phyloP scores from a whole-genome alignment of 179 eudicot genomes.

The Drosera spatulata region DNA sequence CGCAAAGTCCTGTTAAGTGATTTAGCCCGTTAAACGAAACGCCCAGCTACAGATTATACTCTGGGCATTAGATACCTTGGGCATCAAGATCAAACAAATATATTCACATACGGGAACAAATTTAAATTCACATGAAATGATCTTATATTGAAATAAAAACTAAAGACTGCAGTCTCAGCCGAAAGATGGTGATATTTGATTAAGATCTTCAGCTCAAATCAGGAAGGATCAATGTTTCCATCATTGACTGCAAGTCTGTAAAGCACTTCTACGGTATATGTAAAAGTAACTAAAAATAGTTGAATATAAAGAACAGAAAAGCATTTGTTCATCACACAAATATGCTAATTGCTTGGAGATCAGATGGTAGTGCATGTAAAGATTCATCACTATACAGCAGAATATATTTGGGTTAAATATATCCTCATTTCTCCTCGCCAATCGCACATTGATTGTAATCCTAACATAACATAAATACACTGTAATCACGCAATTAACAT shows the following conservation, averaged over 20 bases:
- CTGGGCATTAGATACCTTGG: slow-evolving; percentile 46
- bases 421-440: slow-evolving; percentile 21
- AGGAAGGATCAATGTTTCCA: slow-evolving; percentile 13
- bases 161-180: slow-evolving; percentile 31
- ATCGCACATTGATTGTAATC: not conserved
- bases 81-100: slow-evolving; percentile 9
- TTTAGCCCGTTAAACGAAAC: slow-evolving; percentile 31
- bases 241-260: not conserved
- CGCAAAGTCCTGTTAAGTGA: slow-evolving; percentile 29
- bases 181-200: slow-evolving; percentile 27
- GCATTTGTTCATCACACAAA: too few relatives aligned
- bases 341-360: slow-evolving; percentile 16
- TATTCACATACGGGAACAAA: not conserved
- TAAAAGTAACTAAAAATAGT: not conserved
- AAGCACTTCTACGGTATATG: not conserved
- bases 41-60: slow-evolving; percentile 23
- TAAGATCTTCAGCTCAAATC: slow-evolving; percentile 19
- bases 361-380: slow-evolving; percentile 67
- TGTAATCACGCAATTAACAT: not conserved
- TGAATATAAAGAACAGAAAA: not conserved
- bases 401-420: slow-evolving; percentile 17
- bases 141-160: not conserved
- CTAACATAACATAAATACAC: not conserved
- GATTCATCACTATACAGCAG: slow-evolving; percentile 34
- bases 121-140: not conserved